Base-by-base conservation (phyloP, 257 asterid species). In the Penstemon davidsonii region DNA sequence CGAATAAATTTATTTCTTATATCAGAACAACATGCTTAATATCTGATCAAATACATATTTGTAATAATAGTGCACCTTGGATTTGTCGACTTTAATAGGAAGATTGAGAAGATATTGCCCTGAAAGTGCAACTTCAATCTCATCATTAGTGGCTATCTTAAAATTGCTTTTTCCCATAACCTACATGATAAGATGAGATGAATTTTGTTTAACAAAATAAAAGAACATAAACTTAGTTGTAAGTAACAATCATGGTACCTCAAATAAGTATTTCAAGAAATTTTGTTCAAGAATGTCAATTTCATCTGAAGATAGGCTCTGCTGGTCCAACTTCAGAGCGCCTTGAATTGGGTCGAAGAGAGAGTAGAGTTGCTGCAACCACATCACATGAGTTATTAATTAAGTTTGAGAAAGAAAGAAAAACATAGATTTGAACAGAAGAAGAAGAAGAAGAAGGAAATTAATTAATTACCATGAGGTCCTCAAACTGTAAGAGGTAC, bases 81-180 rank as follows among this genome's bases (percentile, higher is more conserved):
- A 85, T 65, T 88, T 96, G 78, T 93, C 97, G 42, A 93, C 97
- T 45, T 84, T 65, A 67, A 93, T 93, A 44, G 99, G 99, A 79
- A 93, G 96, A 82, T 93, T 85, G 64, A 93, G 90, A 63, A 93
- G 99, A 88, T 93, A 93, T 64, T 93, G 96, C 64, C 96, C 99
- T 0, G 96, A 85, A 12, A 76, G 96, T 44, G 99, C 99, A 72
- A 90, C 85, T 8, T 90, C 92, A 71, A 93, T 87, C 80, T 93
- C 99, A 44, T 88, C 99, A 67, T 88, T 80, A 53, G 95, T 82
- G 61, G 91, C 87, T 76, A 93, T 81, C 86, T 90, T 93, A 67
- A 93, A 93, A 74, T 93, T 90, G 87, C 98, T 90, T 84, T 92
- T 88, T 42, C 83, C 88, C 96, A 93, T 90, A 40, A 90, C 80